Evolutionary conservation across 495 filamentous ascomycete genomes (phyloP).

Genomic region (Talaromyces adpressus): DNA sequence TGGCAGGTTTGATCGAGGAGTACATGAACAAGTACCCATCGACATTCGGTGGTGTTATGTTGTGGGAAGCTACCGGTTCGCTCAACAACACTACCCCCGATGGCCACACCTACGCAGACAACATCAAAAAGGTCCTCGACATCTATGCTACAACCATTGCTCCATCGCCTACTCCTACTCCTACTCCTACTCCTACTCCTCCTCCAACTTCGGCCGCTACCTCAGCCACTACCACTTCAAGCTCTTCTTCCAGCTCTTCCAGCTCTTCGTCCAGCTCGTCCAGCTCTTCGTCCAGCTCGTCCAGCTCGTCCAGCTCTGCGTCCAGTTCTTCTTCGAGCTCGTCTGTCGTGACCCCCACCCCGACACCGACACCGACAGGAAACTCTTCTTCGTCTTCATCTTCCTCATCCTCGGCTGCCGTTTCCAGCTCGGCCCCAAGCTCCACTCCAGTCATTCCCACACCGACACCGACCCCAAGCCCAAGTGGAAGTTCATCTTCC

Average conservation of each 20-base stretch:
- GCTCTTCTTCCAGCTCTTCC: too few relatives aligned
- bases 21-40: slow-evolving; percentile 42
- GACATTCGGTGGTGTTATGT: slow-evolving; percentile 63
- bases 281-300: slow-evolving; percentile 12
- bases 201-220: slow-evolving; percentile 8
- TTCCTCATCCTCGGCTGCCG: neutral
- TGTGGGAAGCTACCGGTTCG: slow-evolving; percentile 62
- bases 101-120: slow-evolving; percentile 33
- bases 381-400: neutral
- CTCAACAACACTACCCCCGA: slow-evolving; percentile 36
- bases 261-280: neutral
- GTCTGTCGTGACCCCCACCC: neutral
- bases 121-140: slow-evolving; percentile 36
- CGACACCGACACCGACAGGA: slow-evolving; percentile 7
- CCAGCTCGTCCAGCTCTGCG: neutral
- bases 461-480: neutral
- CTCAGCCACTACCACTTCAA: slow-evolving; percentile 14
- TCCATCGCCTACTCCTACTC: slow-evolving; percentile 18
- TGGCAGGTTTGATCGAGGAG: slow-evolving; percentile 36
- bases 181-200: slow-evolving; percentile 12
- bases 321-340: slow-evolving; percentile 6
- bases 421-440: neutral
- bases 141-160: slow-evolving; percentile 11
- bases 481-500: neutral
- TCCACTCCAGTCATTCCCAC: neutral